Conservation (phyloP, 1,139 yeast genomes). For the Debaryomycetaceae sp. region DNA sequence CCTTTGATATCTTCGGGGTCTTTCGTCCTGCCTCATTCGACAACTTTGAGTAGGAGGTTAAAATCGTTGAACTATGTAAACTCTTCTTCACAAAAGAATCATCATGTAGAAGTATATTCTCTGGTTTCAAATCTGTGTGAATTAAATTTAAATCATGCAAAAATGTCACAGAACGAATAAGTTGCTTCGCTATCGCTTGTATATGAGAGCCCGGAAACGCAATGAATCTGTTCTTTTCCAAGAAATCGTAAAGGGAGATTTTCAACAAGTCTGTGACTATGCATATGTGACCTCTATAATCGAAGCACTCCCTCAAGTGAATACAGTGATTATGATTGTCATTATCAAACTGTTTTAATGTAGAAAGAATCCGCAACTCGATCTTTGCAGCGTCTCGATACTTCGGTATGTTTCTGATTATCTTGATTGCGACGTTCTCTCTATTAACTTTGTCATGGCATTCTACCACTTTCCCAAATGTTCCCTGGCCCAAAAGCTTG, state of each 20-base stretch:
- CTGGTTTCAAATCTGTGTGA: constrained; percentile 95
- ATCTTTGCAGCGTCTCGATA: constrained; percentile 84
- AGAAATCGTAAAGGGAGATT: constrained; percentile 83
- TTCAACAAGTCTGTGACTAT: constrained; percentile 85
- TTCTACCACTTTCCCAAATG: constrained; percentile 92
- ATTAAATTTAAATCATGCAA: constrained; percentile 85
- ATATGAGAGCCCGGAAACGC: constrained; percentile 83
- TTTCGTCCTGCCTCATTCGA: constrained; percentile 19
- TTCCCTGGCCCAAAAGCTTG: constrained; percentile 88
- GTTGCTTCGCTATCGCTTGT: constrained; percentile 83
- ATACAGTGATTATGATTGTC: constrained; percentile 68
- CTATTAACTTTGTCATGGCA: constrained; percentile 58
- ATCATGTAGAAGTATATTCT: constrained; percentile 77
- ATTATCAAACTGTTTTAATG: constrained; percentile 72
- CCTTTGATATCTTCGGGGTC: constrained; percentile 40
- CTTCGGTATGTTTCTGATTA: constrained; percentile 76
- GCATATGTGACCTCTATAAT: constrained; percentile 90
- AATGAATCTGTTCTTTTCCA: constrained; percentile 70
- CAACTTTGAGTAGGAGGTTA: constrained; percentile 28
- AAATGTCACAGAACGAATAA: constrained; percentile 81
- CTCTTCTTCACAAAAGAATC: constrained; percentile 41
- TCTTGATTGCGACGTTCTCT: constrained; percentile 82
- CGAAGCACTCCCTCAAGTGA: constrained; percentile 86
- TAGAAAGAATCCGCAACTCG: constrained; percentile 74
- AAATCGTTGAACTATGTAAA: constrained; percentile 32